Conservation (phyloP, 2,329 filamentous ascomycete species). For the Chrysosporium keratinophilum region DNA sequence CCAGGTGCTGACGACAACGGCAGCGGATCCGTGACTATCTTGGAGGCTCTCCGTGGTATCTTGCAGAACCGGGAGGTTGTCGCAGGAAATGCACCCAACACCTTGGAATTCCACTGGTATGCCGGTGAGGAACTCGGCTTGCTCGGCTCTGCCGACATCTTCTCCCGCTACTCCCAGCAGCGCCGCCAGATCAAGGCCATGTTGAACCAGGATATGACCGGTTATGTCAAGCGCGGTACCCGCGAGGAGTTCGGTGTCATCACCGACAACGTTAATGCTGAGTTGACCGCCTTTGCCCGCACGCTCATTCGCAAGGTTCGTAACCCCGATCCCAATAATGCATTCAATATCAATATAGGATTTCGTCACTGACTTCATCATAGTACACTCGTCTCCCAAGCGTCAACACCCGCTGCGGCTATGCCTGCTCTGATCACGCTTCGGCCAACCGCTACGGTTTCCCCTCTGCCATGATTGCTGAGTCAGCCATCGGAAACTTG, state of each 20-base stretch:
- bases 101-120: constrained; percentile 95
- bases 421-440: constrained; percentile 65
- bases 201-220: constrained; percentile 98
- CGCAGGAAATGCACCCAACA: constrained; percentile 65
- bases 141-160: constrained; percentile 81
- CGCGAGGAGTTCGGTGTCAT: constrained; percentile 85
- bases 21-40: constrained; percentile 83
- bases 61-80: constrained; percentile 61
- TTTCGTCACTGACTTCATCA: not conserved
- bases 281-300: constrained; percentile 83
- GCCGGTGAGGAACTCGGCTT: constrained; percentile 81
- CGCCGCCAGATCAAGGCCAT: constrained; percentile 78
- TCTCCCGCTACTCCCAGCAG: constrained; percentile 64
- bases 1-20: constrained; percentile 95
- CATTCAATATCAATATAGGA: not conserved
- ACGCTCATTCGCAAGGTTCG: constrained; percentile 60
- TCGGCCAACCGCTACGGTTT: constrained; percentile 57
- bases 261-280: constrained; percentile 76
- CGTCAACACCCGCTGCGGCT: constrained; percentile 78
- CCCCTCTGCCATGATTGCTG: constrained; percentile 55
- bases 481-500: constrained; percentile 49
- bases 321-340: not conserved
- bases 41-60: constrained; percentile 77
- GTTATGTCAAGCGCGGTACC: constrained; percentile 71
- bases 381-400: constrained; percentile 82